Conservation (phyloP, 106 monocot genomes). For the Iris macrosiphon region DNA sequence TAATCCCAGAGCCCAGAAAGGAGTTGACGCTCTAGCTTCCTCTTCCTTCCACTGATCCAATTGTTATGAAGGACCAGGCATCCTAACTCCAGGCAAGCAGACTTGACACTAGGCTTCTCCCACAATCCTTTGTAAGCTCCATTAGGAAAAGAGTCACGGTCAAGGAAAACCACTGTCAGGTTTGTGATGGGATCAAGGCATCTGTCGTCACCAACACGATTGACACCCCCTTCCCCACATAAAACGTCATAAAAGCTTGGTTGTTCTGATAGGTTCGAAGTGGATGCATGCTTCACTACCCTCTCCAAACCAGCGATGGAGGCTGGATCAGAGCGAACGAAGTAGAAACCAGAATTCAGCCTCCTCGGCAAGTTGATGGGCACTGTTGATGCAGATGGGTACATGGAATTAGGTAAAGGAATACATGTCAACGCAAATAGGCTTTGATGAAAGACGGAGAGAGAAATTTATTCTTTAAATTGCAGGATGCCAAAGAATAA, state of each 20-base stretch:
- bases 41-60: constrained; percentile 80
- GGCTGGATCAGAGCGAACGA: constrained; percentile 49
- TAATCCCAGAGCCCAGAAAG: constrained; percentile 82
- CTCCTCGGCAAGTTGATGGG: constrained; percentile 91
- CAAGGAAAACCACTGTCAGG: constrained; percentile 58
- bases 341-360: constrained; percentile 98
- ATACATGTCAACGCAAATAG: too few relatives aligned
- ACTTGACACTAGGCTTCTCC: constrained; percentile 51
- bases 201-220: constrained; percentile 44
- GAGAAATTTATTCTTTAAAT: too few relatives aligned
- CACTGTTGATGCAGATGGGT: constrained; percentile 23
- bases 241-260: constrained; percentile 94
- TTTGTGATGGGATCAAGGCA: constrained; percentile 73
- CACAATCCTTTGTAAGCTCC: constrained; percentile 83
- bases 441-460: too few relatives aligned
- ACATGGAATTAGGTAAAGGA: background rate
- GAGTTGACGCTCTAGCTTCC: constrained; percentile 75
- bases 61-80: constrained; percentile 87
- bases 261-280: constrained; percentile 74
- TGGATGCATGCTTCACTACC: constrained; percentile 81
- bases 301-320: constrained; percentile 73
- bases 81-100: constrained; percentile 44
- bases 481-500: too few relatives aligned
- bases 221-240: constrained; percentile 65
- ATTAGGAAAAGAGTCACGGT: constrained; percentile 76